Evolutionary conservation across 768 basidiomycete genomes (phyloP), one percentile per base, ranked within the genome.

Genomic region (Lactifluus pinguis): DNA sequence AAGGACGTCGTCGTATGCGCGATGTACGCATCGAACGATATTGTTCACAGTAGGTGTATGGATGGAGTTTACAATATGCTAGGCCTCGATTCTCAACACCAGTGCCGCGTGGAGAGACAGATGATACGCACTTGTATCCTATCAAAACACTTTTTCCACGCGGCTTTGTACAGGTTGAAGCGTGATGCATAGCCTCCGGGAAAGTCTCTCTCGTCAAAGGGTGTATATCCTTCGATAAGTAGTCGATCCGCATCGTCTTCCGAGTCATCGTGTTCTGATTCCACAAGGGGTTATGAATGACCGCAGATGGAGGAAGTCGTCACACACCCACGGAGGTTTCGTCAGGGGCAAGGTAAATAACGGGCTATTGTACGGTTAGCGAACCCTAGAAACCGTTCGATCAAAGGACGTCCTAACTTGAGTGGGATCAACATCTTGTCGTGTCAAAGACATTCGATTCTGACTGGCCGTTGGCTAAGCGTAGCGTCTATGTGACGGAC

Each of bases 1-100:
- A 2, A 67, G 60, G 17, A 60, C 51, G 42, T 61, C 55, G 13
- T 66, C 59, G 17, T 67, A 67, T 34, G 67, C 67, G 17, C 60
- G 51, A 17, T 64, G 56, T 42, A 67, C 56, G 29, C 53, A 49
- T 15, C 49, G 55, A 7, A 67, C 57, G 15, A 67, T 62, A 10
- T 62, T 49, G 36, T 65, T 52, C 41, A 57, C 51, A 4, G 60
- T 41, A 21, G 60, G 64, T 19, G 60, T 56, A 42, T 67, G 48
- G 10, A 67, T 38, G 15, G 54, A 42, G 25, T 30, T 52, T 36
- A 63, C 36, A 25, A 67, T 59, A 49, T 62, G 49, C 66, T 67
- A 44, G 15, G 53, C 47, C 25, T 11, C 29, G 6, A 39, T 38
- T 7, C 11, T 60, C 48, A 25, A 50, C 25, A 48, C 6, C 13